These are phyloP conservation scores for Ganoderma resinaceum DNA, from an alignment of 1,284 basidiomycete species.

Conservation along the genomic window DNA sequence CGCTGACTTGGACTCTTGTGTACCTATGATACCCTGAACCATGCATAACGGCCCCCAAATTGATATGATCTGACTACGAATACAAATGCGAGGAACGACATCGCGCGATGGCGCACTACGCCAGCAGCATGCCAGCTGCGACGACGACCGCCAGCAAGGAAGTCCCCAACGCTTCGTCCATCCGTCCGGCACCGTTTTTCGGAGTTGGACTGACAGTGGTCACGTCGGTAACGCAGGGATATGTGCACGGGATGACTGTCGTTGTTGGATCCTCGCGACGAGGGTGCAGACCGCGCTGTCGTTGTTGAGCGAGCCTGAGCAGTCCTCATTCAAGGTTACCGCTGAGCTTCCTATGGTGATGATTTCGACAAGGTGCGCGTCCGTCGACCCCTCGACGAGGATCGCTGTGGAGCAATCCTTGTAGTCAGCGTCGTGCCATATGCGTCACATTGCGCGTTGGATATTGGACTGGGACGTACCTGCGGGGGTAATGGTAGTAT, in stretches of 20 bases:
- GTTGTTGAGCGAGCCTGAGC: neutral
- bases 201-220: neutral
- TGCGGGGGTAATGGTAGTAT: neutral
- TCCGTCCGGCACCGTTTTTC: neutral
- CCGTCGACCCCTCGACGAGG: slow-evolving; percentile 5
- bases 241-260: too few species aligned
- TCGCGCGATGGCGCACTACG: too few species aligned
- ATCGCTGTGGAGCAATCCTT: too few species aligned
- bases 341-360: neutral
- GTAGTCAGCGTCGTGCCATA: too few species aligned
- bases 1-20: neutral
- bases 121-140: neutral
- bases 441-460: too few species aligned
- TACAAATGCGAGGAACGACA: too few species aligned
- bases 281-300: neutral
- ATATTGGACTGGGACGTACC: neutral
- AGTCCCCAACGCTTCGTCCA: neutral
- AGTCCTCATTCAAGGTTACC: neutral
- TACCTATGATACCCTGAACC: neutral
- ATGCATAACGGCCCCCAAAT: neutral
- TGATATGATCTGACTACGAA: neutral
- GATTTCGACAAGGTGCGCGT: neutral
- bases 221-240: too few species aligned
- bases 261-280: neutral
- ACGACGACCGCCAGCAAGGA: neutral